Percentiles rank a stretch among this genome's conserved stretches.
These are phyloP conservation scores for Stipa capillata DNA, from an alignment of 176 grass and related monocot genomes.

Conservation along the genomic window DNA sequence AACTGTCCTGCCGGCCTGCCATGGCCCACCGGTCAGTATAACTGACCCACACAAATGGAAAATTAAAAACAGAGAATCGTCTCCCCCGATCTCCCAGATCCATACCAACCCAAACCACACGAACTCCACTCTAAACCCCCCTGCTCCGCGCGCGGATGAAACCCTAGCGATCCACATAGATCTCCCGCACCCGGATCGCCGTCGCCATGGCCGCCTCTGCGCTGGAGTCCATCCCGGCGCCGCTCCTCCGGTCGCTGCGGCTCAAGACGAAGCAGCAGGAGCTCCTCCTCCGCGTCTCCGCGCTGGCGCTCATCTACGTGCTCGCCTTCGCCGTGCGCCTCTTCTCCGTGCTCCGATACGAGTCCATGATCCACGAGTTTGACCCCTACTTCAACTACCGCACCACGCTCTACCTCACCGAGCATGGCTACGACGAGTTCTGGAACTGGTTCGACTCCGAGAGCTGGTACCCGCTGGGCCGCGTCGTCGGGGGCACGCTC, in stretches of 20 bases:
- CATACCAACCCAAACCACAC: background rate
- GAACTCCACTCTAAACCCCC: conserved; percentile 44
- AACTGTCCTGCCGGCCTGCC: background rate
- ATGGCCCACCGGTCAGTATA: conserved; percentile 16
- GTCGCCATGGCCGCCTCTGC: conserved; percentile 21
- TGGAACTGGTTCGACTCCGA: conserved; percentile 99
- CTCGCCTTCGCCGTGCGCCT: conserved; percentile 90
- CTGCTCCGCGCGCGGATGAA: conserved; percentile 41
- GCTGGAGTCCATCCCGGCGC: conserved; percentile 29
- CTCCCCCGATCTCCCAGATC: conserved; percentile 43
- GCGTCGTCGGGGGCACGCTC: conserved; percentile 89
- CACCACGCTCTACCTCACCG: conserved; percentile 92
- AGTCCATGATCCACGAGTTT: conserved; percentile 99
- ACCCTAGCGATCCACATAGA: conserved; percentile 41
- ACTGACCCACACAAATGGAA: too few species aligned
- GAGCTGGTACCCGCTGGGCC: conserved; percentile 98
- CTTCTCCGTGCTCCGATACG: conserved; percentile 97
- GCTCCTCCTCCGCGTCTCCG: conserved; percentile 74
- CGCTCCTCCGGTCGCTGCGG: conserved; percentile 56
- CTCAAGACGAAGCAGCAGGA: conserved; percentile 99
- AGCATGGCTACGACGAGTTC: conserved; percentile 79
- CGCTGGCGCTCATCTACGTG: conserved; percentile 91
- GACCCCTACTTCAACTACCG: conserved; percentile 99
- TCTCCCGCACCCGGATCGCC: conserved; percentile 12
- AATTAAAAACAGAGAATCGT: too few species aligned